Evolutionary conservation across 2,329 filamentous ascomycete genomes (phyloP).

Genomic region (Aspergillus viridinutans): DNA sequence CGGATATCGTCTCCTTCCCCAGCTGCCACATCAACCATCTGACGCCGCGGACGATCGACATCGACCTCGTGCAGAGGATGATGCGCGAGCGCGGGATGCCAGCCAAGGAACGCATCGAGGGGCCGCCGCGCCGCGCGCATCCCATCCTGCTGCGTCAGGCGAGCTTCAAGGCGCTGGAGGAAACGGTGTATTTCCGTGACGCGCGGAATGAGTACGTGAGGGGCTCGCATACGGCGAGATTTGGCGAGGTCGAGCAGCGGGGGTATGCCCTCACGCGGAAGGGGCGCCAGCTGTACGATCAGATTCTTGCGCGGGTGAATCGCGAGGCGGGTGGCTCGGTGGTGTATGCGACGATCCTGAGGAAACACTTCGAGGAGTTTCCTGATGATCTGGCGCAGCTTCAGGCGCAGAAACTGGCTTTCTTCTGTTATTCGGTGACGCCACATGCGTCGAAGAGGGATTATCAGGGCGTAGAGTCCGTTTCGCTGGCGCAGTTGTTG

Average conservation of each 20-base stretch:
- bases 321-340: slow-evolving; percentile 3
- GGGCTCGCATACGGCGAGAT: slow-evolving; percentile 47
- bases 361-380: slow-evolving; percentile 31
- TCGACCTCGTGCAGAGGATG: slow-evolving; percentile 40
- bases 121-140: slow-evolving; percentile 43
- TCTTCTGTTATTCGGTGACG: slow-evolving; percentile 34
- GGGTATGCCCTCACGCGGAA: slow-evolving; percentile 47
- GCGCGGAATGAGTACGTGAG: slow-evolving; percentile 15
- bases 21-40: slow-evolving; percentile 53
- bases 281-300: slow-evolving; percentile 47
- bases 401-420: slow-evolving; percentile 35
- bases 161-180: slow-evolving; percentile 51
- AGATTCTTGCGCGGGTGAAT: slow-evolving; percentile 31
- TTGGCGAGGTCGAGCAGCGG: slow-evolving; percentile 53
- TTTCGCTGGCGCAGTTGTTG: slow-evolving; percentile 30
- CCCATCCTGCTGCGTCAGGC: slow-evolving; percentile 51
- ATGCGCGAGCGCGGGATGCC: slow-evolving; percentile 43
- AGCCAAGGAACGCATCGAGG: slow-evolving; percentile 50
- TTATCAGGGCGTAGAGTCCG: not conserved
- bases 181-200: slow-evolving; percentile 42
- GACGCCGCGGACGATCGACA: slow-evolving; percentile 50
- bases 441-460: slow-evolving; percentile 1
- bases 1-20: slow-evolving; percentile 44
- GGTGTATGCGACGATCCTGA: slow-evolving; percentile 19
- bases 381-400: slow-evolving; percentile 44